Base-by-base conservation (phyloP, 2,329 filamentous ascomycete species). In the Talaromyces funiculosus region DNA sequence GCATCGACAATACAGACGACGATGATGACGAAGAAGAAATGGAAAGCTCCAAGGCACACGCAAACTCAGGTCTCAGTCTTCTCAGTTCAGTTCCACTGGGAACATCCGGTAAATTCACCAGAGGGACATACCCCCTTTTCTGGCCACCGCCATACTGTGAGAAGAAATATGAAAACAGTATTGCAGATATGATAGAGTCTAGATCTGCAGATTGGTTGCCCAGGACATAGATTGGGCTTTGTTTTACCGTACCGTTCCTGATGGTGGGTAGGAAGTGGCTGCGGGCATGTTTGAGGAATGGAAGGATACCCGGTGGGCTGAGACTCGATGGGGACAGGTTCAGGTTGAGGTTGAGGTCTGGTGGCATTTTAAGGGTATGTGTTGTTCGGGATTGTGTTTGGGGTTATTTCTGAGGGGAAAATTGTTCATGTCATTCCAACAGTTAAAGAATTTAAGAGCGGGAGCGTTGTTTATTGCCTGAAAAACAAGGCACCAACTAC, bases 91-190 rank as follows among this genome's bases (percentile, higher is more conserved):
- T 67, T 2, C 75, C 75, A 5, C 75, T 65, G 2, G 66, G 67
- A 0, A 78, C 69, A 38, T 75, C 75, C 2, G 82, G 78, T 35
- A 88, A 77, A 65, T 87, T 86, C 10, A 84, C 76, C 40, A 87
- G 64, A 4, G 85, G 85, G 8, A 87, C 75, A 67, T 85, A 81
- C 6, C 80, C 70, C n/a, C 70, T 66, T 5, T 64, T 40, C 43
- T 33, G 45, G 20, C 53, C 45, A 33, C 33, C 59, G 18, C 9
- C 20, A 3, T 8, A 18, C n/a, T 29, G 75, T 68, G 74, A 73
- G 51, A 86, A 73, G 53, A 86, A 77, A 70, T 86, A 87, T 37
- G 84, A 81, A 67, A 83, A 86, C n/a, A 86, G 69, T 37, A 87
- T 75, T 7, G 84, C 82, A 60, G 81, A 82, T 60, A 84, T 81